phyloP scores from a whole-genome alignment of 345 rosid species.

The Acer campestre region DNA sequence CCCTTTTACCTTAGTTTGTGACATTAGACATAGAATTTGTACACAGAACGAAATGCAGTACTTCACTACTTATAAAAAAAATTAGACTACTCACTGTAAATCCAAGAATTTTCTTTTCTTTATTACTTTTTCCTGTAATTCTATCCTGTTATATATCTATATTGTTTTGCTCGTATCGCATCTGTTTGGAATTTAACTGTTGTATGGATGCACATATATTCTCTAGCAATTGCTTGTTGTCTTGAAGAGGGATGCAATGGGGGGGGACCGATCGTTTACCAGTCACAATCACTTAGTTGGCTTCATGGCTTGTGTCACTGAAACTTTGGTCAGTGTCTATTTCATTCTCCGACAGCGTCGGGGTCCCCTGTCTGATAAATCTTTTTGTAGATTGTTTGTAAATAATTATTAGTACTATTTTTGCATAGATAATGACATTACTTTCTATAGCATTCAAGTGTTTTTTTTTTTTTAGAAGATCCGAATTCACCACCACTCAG shows the following conservation, averaged over 20 bases:
- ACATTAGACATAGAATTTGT: neutral
- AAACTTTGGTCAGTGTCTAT: slow-evolving; percentile 58
- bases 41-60: neutral
- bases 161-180: neutral
- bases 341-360: slow-evolving; percentile 56
- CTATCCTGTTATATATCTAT: neutral
- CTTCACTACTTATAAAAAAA: neutral
- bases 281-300: slow-evolving; percentile 49
- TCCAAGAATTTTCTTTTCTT: neutral
- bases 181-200: slow-evolving; percentile 19
- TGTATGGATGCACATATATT: slow-evolving; percentile 25
- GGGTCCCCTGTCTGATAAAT: slow-evolving; percentile 63
- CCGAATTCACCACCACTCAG: slow-evolving; percentile 41
- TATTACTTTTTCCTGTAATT: neutral
- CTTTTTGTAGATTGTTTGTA: slow-evolving; percentile 24
- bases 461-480: slow-evolving; percentile 19
- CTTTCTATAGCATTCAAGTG: slow-evolving; percentile 27
- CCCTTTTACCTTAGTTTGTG: neutral
- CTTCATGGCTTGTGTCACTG: slow-evolving; percentile 68
- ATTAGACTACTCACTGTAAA: neutral
- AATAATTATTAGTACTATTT: slow-evolving; percentile 22
- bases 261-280: slow-evolving; percentile 50
- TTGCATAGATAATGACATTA: slow-evolving; percentile 30
- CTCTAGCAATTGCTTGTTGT: slow-evolving; percentile 30
- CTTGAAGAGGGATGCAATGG: slow-evolving; percentile 18